Percentiles rank a stretch among this genome's conserved stretches.
Conservation (phyloP, 1,284 basidiomycete species). For the Stygiomarasmius scandens region DNA sequence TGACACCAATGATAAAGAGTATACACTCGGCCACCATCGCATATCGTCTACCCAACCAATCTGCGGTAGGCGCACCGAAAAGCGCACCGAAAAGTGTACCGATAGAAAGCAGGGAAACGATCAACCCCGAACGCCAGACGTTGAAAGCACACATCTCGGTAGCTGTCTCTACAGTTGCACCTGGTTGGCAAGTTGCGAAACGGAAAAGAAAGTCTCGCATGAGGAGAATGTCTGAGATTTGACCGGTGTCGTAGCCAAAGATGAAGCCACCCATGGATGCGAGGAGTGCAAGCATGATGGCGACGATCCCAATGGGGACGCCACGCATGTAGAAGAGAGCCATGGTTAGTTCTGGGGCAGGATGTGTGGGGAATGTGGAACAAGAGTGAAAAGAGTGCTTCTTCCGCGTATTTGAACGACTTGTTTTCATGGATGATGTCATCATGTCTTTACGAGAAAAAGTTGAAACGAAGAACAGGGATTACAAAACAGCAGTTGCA, state of each 20-base stretch:
- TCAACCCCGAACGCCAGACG: conserved; percentile 59
- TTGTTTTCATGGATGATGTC: no score
- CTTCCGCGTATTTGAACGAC: no score
- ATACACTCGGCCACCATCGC: conserved; percentile 74
- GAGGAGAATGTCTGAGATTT: conserved; percentile 76
- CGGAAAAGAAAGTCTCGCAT: conserved; percentile 75
- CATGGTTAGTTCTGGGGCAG: no score
- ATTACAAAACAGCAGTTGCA: no score
- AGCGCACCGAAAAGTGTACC: conserved; percentile 67
- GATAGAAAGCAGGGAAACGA: conserved; percentile 71
- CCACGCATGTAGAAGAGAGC: conserved; percentile 34
- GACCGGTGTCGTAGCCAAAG: conserved; percentile 78
- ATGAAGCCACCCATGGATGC: conserved; percentile 83
- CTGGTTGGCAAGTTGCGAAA: conserved; percentile 55
- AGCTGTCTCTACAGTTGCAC: conserved; percentile 26
- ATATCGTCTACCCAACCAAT: conserved; percentile 67
- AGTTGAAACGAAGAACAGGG: no score
- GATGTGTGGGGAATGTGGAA: no score
- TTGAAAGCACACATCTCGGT: conserved; percentile 50
- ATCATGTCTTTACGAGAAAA: no score
- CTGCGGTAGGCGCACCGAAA: conserved; percentile 64
- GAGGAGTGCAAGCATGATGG: conserved; percentile 68
- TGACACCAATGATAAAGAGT: conserved; percentile 71
- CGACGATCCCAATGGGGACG: conserved; percentile 59
- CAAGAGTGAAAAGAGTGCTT: no score